Conservation (phyloP, 371 early-diverging fungal species). For the Syncephalastrum monosporum region DNA sequence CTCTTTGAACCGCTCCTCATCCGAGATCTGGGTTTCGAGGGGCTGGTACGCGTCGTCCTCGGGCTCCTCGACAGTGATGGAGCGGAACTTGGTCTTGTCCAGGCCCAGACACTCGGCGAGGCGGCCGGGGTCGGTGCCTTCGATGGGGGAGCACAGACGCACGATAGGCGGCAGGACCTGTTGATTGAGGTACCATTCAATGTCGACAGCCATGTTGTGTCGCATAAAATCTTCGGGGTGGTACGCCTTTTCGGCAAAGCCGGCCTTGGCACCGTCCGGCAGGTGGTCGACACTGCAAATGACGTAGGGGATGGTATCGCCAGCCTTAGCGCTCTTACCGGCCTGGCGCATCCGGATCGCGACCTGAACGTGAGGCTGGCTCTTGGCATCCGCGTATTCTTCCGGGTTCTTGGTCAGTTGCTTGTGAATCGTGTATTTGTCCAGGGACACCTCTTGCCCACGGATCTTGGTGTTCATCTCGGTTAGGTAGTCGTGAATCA, state of each 20-base stretch:
- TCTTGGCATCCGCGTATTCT: conserved; percentile 86
- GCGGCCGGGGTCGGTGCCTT: conserved; percentile 78
- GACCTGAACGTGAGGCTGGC: conserved; percentile 97
- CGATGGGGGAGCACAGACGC: conserved; percentile 87
- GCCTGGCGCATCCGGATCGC: conserved; percentile 82
- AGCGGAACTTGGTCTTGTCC: conserved; percentile 65
- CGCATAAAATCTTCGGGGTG: conserved; percentile 88
- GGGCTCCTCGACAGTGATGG: conserved; percentile 18
- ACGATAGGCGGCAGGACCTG: conserved; percentile 97
- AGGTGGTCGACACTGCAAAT: conserved; percentile 75
- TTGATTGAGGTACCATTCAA: conserved; percentile 95
- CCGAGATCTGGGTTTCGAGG: conserved; percentile 80
- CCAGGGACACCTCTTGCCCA: conserved; percentile 66
- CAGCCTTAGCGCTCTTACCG: conserved; percentile 74
- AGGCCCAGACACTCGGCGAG: conserved; percentile 83
- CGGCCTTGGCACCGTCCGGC: conserved; percentile 34
- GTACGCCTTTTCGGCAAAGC: conserved; percentile 79
- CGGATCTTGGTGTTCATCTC: conserved; percentile 76
- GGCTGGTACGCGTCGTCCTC: conserved; percentile 67
- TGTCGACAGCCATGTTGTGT: conserved; percentile 67
- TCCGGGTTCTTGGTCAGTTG: conserved; percentile 92
- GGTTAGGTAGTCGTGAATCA: conserved; percentile 75
- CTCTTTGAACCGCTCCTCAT: conserved; percentile 80
- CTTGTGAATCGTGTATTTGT: conserved; percentile 95
- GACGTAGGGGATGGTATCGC: conserved; percentile 97